phyloP scores from a whole-genome alignment of 768 basidiomycete species.

The Suillus subalutaceus region DNA sequence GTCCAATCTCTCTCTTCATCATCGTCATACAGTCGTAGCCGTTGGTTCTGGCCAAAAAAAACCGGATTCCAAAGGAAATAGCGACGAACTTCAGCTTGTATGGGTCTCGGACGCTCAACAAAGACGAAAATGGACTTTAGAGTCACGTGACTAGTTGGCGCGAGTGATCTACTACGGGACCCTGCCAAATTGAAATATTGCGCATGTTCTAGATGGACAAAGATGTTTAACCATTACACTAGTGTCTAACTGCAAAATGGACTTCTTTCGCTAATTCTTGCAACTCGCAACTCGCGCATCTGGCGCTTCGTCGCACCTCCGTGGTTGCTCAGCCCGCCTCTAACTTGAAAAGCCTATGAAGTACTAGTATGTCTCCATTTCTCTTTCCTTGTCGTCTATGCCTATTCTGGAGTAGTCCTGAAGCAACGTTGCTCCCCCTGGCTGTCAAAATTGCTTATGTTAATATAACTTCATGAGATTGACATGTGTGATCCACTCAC shows the following conservation, averaged over 20 bases:
- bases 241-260: background rate
- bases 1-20: constrained; percentile 57
- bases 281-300: constrained; percentile 53
- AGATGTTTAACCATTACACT: background rate
- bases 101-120: constrained; percentile 24
- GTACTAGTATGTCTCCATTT: constrained; percentile 50
- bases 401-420: constrained; percentile 46
- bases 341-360: constrained; percentile 55
- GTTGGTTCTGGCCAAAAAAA: constrained; percentile 17
- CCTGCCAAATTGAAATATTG: background rate
- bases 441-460: constrained; percentile 40
- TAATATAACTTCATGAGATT: background rate
- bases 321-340: constrained; percentile 75
- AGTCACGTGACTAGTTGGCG: constrained; percentile 31
- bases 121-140: constrained; percentile 21
- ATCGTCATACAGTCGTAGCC: constrained; percentile 24
- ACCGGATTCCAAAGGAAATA: constrained; percentile 19
- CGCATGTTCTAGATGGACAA: background rate
- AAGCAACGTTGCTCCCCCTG: constrained; percentile 61
- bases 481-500: constrained; percentile 41
- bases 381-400: constrained; percentile 8
- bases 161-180: background rate
- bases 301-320: constrained; percentile 56
- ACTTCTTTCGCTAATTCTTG: constrained; percentile 20
- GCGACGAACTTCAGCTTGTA: constrained; percentile 37